A percentile compares a stretch with the other conserved stretches of the same genome.
phyloP scores from a whole-genome alignment of 2,329 filamentous ascomycete genomes.

The Penicillium vulpinum region DNA sequence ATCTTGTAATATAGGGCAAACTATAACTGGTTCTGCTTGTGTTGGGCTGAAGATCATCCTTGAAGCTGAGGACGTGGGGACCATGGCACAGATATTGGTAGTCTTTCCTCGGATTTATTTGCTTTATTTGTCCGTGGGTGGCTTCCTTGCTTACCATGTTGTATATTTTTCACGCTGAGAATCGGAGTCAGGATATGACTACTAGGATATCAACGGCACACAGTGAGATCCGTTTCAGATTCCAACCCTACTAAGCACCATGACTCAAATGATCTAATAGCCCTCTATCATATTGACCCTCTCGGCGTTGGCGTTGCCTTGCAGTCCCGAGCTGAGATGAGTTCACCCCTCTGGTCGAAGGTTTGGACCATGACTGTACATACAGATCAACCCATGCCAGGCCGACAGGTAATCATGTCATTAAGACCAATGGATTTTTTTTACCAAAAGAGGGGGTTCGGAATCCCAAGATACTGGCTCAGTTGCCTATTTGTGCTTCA shows the following conservation, averaged over 20 bases:
- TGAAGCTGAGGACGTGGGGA: conserved; percentile 1
- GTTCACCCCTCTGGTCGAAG: not conserved
- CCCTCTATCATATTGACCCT: not conserved
- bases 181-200: not conserved
- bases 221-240: not conserved
- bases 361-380: conserved; percentile 8
- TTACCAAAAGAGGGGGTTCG: not conserved
- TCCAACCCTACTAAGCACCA: not conserved
- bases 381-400: conserved; percentile 2
- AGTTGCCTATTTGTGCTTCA: not conserved
- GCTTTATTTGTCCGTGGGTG: not conserved
- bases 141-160: not conserved
- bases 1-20: not conserved
- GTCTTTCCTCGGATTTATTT: not conserved
- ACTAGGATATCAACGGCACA: not conserved
- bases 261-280: not conserved
- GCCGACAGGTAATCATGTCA: conserved; percentile 1
- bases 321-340: not conserved
- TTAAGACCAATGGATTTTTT: not conserved
- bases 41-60: not conserved
- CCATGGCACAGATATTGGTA: not conserved
- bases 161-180: not conserved
- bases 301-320: not conserved
- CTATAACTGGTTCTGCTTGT: not conserved
- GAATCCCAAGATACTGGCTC: not conserved